phyloP scores from a whole-genome alignment of 495 filamentous ascomycete genomes.

The Xanthoparmelia taractica region DNA sequence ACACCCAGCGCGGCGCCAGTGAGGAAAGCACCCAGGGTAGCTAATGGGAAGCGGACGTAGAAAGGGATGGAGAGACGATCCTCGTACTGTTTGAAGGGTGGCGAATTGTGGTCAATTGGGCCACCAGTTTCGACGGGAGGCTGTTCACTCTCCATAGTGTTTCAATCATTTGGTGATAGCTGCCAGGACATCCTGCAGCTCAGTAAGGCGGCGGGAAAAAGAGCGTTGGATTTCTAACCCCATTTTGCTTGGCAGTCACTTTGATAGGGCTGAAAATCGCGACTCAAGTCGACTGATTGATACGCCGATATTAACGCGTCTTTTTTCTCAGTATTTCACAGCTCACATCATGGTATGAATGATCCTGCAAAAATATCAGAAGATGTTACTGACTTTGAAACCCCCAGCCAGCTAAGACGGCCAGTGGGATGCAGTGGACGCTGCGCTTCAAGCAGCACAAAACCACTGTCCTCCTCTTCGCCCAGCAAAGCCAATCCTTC shows the following conservation, averaged over 20 bases:
- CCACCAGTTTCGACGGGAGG: neutral
- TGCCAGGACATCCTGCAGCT: neutral
- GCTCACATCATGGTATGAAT: slow-evolving; percentile 12
- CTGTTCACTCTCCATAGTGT: slow-evolving; percentile 1
- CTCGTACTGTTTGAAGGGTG: slow-evolving; percentile 22
- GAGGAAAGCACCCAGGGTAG: slow-evolving; percentile 49
- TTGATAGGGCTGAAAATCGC: slow-evolving; percentile 1
- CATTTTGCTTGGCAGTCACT: neutral
- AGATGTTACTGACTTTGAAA: neutral
- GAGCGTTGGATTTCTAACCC: neutral
- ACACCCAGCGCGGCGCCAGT: slow-evolving; percentile 63
- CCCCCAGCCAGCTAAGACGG: slow-evolving; percentile 28
- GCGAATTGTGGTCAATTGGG: no score
- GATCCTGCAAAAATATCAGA: neutral
- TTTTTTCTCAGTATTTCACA: neutral
- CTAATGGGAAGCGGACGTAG: slow-evolving; percentile 55
- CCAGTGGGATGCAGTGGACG: slow-evolving; percentile 42
- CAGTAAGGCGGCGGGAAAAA: neutral
- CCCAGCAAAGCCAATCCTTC: slow-evolving; percentile 54
- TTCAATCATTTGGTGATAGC: neutral
- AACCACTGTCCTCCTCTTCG: slow-evolving; percentile 67
- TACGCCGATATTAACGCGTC: slow-evolving; percentile 12
- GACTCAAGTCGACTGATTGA: neutral
- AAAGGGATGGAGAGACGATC: slow-evolving; percentile 58
- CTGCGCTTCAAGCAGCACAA: slow-evolving; percentile 73